Evolutionary conservation across 179 eudicot species (phyloP), one percentile per base, ranked within the genome.

Genomic region (Monotropa hypopitys): DNA sequence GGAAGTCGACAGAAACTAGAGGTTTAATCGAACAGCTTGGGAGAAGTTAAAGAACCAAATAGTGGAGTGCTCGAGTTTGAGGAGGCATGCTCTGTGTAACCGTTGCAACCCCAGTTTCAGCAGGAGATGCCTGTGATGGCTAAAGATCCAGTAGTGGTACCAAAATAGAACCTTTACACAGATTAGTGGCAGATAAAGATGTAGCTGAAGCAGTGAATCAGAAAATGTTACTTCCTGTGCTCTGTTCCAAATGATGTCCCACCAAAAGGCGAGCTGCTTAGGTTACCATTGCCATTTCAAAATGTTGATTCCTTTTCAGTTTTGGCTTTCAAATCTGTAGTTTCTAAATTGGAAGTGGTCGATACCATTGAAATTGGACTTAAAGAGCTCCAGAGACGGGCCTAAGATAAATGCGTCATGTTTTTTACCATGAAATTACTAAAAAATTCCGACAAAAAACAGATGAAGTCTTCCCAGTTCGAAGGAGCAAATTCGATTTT

Each of bases 81-180:
- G 18, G 85, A 77, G 90, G 85, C 45, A 81, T 35, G 53, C 79
- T 82, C 65, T 69, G 80, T 15, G 87, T 76, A 20, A 77, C 75
- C 54, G 80, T 53, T 53, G 86, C 75, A 74, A 46, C 59, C 18
- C 83, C 75, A 69, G 83, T 65, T 26, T 78, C 66, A 63, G 84
- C 49, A 21, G 81, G 71, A 57, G 89, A 75, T 38, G 79, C 72
- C 53, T 69, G 80, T 47, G 63, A 69, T 78, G 32, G 69, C 80
- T 53, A 74, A 42, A 54, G 86, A 74, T 69, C 79, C 82, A 80
- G 23, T 80, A 33, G 74, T 72, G 76, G 74, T 65, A 78, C 80
- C 65, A 66, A 85, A 70, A 74, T 76, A 66, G 86, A 80, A 67
- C 79, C 62, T 78, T 76, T 85, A n/a, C 80, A 57, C 46, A 80